Base-by-base conservation (phyloP, 176 grass and related monocot species). In the Pontederia crassipes region DNA sequence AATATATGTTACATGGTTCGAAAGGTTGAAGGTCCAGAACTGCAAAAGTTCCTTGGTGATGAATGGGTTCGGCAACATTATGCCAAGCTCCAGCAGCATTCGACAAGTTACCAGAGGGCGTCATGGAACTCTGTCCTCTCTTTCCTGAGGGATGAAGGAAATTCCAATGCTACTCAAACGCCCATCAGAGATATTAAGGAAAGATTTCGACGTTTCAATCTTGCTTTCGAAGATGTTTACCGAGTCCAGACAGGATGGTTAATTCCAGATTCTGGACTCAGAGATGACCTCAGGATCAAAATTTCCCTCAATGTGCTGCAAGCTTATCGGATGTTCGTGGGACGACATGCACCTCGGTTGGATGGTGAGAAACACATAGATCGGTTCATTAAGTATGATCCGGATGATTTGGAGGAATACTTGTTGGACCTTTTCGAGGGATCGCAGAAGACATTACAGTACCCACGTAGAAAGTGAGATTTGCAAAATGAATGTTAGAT, bases 391-490 rank as follows among this genome's bases (percentile, higher is more conserved):
- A 96, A 96, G 73, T 96, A 88, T 61, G 62, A 18, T 11, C 52
- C 92, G 0, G 87, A 90, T 65, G 87, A 90, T 82, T 69, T 96
- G 59, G 86, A 96, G 62, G 62, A 54, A 46, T 78, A 81, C 75
- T 73, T 96, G 61, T 57, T 96, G 35, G 83, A 96, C 85, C 86
- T 96, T 75, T 96, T 96, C 52, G 92, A 90, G 74, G 87, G 86
- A 32, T 76, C 55, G 65, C 83, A 77, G 28, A 96, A 79, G 59
- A 78, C 83, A 55, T 71, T 96, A 75, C 66, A 83, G 56, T 51
- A 79, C 72, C 50, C 56, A 28, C 46, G 32, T 10, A 54, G 77
- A 72, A 73, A 56, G 57, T 84, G 73, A 83, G 2, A 45, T 17
- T 32, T 1, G 0, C 15, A 14, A 12, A 46, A 32, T 61, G 29